Evolutionary conservation across 352 stramenopile genomes (phyloP), one percentile per base, ranked within the genome.

Genomic region (Aphanomyces cochlioides): DNA sequence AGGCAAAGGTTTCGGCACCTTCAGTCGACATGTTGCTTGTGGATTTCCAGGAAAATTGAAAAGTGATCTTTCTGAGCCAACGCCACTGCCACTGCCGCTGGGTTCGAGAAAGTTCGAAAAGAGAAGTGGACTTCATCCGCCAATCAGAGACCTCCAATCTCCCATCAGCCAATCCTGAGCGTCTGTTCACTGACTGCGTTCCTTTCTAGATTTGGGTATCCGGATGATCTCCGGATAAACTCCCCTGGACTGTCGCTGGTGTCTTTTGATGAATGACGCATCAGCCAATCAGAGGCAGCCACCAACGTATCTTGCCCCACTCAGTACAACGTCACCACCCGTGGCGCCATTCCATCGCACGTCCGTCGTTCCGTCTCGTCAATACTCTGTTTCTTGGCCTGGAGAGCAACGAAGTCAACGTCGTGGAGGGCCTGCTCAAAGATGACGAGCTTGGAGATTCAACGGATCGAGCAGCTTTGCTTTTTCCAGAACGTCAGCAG

Each of bases 1-100:
- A 99, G 76, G 96, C 97, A 78, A 99, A 99, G 72, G 93, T 99
- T 90, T 99, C 97, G 47, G 94, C 85, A 87, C 97, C 90, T 75
- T 57, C 34, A 19, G 57, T 40, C 3, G 82, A 90, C 83, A 92
- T 94, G 50, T 38, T 90, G 19, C 19, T 67, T 72, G 63, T 64
- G 6, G 34, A 5, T 41, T 34, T 45, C 5, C 5, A 63, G 17
- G 47, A 28, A 63, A 70, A 70, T 70, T 61, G 43, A 70, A 70
- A 70, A 70, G 39, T 70, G 64, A 61, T 10, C 19, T 64, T 37
- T 5, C 36, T 2, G 8, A 1, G 15, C 15, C 36, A 37, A 7
- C 13, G 54, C 5, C 54, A 28, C n/a, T 43, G 3, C 7, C 2
- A 37, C 40, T 40, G 21, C 15, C 2, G 5, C 39, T 19, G 2